Base-by-base conservation (phyloP, 257 asterid species). In the Penstemon eatonii region DNA sequence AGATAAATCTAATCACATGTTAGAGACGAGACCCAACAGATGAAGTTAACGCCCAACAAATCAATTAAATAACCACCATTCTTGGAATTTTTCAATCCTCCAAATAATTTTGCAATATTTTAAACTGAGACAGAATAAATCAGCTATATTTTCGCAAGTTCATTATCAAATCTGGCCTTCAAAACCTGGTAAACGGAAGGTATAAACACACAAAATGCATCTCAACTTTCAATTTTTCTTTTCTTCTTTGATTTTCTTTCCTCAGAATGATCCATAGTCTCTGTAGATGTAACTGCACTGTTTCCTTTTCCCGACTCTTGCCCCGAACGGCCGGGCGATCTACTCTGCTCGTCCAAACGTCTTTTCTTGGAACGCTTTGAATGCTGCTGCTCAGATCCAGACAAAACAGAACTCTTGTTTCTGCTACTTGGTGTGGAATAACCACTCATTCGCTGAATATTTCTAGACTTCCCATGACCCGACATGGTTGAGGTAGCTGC, bases 181-280 rank as follows among this genome's bases (percentile, higher is more conserved):
- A 36, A 40, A 56, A 46, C 38, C 43, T 10, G 47, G 55, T 5
- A n/a, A 44, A 5, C 4, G 58, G 1, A 37, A 11, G 15, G 8
- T 15, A 56, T 44, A 45, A 5, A 56, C 15, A 46, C 1, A 18
- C 45, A 25, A 10, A 52, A 10, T 10, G 38, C n/a, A 40, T 25
- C 60, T 47, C 60, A 68, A 41, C n/a, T 45, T 61, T 82, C 60
- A 76, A n/a, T 62, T 70, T 54, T 60, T 80, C 79, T 65, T 84
- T 12, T 73, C 87, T 77, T 89, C 75, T 89, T 89, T 10, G 78
- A 70, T 60, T 76, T 85, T 65, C 68, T 70, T 63, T 80, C 83
- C 64, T 65, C 78, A 25, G 87, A 65, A 73, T 81, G 85, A 54
- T 74, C 85, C 60, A 60, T 7, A 10, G 90, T 76, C 4, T 83